Evolutionary conservation across 2,329 filamentous ascomycete species (phyloP), one percentile per base, ranked within the genome.

Genomic region (Stylonectria norvegica): DNA sequence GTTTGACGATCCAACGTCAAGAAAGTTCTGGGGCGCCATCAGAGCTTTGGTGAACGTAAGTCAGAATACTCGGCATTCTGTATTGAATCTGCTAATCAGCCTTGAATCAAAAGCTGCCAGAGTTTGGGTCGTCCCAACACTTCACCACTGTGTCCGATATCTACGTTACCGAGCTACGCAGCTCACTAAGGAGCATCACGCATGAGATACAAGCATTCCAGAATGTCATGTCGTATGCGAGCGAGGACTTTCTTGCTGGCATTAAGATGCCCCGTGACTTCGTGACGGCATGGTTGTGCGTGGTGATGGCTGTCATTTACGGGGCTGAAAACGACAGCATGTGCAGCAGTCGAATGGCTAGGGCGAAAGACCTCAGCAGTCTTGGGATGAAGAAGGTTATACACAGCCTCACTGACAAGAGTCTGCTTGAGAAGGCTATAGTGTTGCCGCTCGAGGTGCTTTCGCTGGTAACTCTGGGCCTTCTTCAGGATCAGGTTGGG

Each of bases 21-120:
- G 45, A 5, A 71, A 69, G 38, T 73, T 63, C 38, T 74, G 70
- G 71, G 71, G 68, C 2, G 65, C 69, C n/a, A 27, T 69, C 0
- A 54, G 53, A 40, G 42, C 37, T 3, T 17, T 64, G 5, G 43
- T 66, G 4, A 30, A 40, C 23, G 65, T 66, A 49, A 50, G 57
- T 40, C 9, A 2, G n/a, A n/a, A n/a, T n/a, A n/a, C 8, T 3
- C 9, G n/a, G 11, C n/a, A 10, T 3, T 16, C 18, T 14, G n/a
- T 25, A 25, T 25, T 7, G 22, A 25, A 12, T 12, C 7, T 12
- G 7, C 22, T 25, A 25, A 34, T 5, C 8, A 23, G 14, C 18
- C 14, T 25, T 27, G 15, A 20, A 20, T 23, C 17, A 5, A 34
- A 43, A 55, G 52, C 11, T 49, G 25, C 35, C 31, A 9, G 30